Percentiles rank a stretch among this genome's conserved stretches.
Evolutionary conservation across 192 early-diverging fungal genomes (phyloP).

Genomic region (Obelidium mucronatum): DNA sequence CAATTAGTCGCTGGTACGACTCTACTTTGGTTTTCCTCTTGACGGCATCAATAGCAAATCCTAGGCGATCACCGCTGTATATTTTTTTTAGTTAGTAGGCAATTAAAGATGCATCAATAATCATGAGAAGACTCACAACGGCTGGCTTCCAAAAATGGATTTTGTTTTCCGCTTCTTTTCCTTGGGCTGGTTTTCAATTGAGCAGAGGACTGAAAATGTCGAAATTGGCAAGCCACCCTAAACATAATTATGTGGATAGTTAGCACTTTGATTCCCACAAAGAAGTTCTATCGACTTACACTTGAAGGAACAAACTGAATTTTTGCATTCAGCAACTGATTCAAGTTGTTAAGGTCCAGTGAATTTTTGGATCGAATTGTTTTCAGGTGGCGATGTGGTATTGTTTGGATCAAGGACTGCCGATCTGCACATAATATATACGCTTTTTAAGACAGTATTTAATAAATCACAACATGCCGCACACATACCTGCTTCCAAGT

Average conservation of each 20-base stretch:
- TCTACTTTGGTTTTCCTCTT: conserved; percentile 47
- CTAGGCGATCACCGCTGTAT: conserved; percentile 33
- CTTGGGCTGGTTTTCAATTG: conserved; percentile 34
- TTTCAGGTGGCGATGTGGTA: neutral
- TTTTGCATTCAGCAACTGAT: conserved; percentile 15
- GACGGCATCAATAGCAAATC: conserved; percentile 34
- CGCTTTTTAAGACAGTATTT: too few relatives aligned
- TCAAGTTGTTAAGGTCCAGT: neutral
- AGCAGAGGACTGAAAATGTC: conserved; percentile 47
- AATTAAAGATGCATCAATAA: neutral
- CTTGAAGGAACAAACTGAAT: neutral
- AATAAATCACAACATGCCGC: neutral
- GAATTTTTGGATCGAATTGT: conserved; percentile 9
- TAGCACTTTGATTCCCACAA: too few relatives aligned
- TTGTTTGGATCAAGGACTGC: conserved; percentile 3
- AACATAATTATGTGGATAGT: neutral
- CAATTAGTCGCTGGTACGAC: conserved; percentile 16
- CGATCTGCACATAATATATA: too few relatives aligned
- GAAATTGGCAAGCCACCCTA: conserved; percentile 42
- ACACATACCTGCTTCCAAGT: neutral
- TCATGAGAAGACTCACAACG: conserved; percentile 37
- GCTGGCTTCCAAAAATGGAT: conserved; percentile 40
- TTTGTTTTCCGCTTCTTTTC: conserved; percentile 34
- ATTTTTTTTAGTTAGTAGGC: neutral
- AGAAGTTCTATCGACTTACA: neutral